These are phyloP conservation scores for Mycosphaerelloides madeirae DNA, from an alignment of 2,329 filamentous ascomycete genomes.

Conservation along the genomic window DNA sequence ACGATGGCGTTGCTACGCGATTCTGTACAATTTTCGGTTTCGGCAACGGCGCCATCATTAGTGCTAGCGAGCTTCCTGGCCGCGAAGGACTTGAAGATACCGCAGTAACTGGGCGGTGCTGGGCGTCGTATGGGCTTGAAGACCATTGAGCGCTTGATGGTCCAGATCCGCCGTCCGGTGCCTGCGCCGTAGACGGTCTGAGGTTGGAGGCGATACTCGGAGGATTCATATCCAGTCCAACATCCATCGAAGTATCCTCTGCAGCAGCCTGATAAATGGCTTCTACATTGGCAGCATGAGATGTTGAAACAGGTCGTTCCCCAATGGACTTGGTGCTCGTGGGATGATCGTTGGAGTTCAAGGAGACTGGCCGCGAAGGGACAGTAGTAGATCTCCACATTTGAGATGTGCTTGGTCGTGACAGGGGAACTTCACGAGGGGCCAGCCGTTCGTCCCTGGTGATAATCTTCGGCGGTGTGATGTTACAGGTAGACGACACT, in stretches of 20 bases:
- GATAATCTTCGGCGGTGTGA: background rate
- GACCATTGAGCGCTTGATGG: slow-evolving; percentile 1
- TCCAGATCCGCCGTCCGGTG: background rate
- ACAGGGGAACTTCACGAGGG: background rate
- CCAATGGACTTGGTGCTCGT: background rate
- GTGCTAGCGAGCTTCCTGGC: background rate
- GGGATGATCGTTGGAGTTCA: too few species aligned
- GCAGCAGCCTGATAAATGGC: slow-evolving; percentile 9
- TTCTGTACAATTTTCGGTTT: too few species aligned
- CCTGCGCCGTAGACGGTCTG: background rate
- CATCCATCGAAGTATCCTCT: slow-evolving; percentile 1
- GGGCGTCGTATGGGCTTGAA: background rate
- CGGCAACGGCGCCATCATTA: background rate
- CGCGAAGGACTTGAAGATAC: background rate
- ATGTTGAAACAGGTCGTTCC: slow-evolving; percentile 12
- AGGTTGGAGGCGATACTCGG: too few species aligned
- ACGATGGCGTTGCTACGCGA: too few species aligned
- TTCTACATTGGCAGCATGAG: slow-evolving; percentile 8
- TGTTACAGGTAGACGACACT: too few species aligned
- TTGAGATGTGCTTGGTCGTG: background rate
- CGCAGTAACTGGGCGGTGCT: background rate
- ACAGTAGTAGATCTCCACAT: slow-evolving; percentile 6
- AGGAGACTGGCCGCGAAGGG: slow-evolving; percentile 10
- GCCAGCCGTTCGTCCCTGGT: background rate
- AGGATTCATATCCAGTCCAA: background rate